phyloP scores from a whole-genome alignment of 169 alveolate genomes.

The Blepharisma undulans region DNA sequence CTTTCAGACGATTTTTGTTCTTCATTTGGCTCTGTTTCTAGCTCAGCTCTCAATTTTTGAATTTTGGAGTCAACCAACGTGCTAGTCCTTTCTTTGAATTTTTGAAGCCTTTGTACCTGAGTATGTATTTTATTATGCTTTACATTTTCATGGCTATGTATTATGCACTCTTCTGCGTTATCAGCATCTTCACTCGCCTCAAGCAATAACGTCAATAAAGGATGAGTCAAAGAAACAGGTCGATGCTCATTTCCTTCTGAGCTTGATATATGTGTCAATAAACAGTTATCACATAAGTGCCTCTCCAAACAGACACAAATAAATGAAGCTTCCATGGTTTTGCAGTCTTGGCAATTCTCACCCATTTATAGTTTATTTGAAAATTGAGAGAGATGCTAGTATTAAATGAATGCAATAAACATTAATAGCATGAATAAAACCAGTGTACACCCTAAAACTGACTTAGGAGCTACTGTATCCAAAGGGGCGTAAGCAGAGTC shows the following conservation, averaged over 20 bases:
- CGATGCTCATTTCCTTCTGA: background rate
- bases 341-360: background rate
- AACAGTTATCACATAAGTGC: slow-evolving; percentile 22
- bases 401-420: background rate
- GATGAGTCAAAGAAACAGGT: slow-evolving; percentile 31
- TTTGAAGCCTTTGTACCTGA: background rate
- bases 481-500: background rate
- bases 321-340: background rate
- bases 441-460: background rate
- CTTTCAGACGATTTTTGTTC: background rate
- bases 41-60: background rate
- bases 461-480: background rate
- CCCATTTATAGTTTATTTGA: background rate
- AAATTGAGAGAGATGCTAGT: background rate
- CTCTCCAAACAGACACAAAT: slow-evolving; percentile 23
- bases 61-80: background rate
- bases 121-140: too few relatives aligned
- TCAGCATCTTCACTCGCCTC: background rate
- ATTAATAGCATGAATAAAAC: background rate
- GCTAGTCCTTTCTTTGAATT: slow-evolving; percentile 1
- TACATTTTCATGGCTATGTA: background rate
- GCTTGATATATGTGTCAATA: background rate
- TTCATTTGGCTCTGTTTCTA: background rate
- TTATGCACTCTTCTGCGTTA: background rate
- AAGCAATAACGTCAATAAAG: slow-evolving; percentile 6